phyloP scores from a whole-genome alignment of 2,329 filamentous ascomycete species.

The Hymenoscyphus infarciens region DNA sequence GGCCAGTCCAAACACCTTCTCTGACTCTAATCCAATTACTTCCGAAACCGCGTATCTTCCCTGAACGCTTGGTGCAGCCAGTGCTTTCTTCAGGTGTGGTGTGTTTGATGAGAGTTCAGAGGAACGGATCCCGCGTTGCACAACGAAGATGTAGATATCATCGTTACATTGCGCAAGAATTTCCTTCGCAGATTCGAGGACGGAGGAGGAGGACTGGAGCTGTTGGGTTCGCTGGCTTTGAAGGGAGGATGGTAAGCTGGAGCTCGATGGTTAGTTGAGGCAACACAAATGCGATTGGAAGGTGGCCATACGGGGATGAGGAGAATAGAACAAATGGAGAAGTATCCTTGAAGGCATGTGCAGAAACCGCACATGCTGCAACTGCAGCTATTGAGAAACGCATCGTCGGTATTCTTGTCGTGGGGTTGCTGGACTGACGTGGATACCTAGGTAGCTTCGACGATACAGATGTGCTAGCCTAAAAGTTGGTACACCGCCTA shows the following conservation, averaged over 20 bases:
- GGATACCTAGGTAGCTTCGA: conserved; percentile 11
- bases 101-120: conserved; percentile 58
- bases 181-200: conserved; percentile 28
- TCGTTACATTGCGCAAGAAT: conserved; percentile 67
- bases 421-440: conserved; percentile 14
- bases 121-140: conserved; percentile 70
- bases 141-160: conserved; percentile 71
- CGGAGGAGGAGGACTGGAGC: conserved; percentile 24
- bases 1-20: conserved; percentile 42
- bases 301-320: conserved; percentile 39
- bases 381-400: conserved; percentile 50
- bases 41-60: conserved; percentile 46
- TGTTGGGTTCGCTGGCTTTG: conserved; percentile 18
- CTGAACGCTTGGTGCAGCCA: conserved; percentile 20
- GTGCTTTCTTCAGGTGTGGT: conserved; percentile 46
- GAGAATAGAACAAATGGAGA: conserved; percentile 89
- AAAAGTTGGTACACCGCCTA: too few relatives aligned
- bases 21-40: conserved; percentile 46
- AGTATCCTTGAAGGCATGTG: conserved; percentile 75
- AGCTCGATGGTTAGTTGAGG: conserved; percentile 1
- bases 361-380: conserved; percentile 54
- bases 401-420: conserved; percentile 42
- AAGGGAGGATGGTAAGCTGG: conserved; percentile 21
- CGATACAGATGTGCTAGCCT: conserved; percentile 1
- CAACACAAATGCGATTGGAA: background rate